These are phyloP conservation scores for Magnaporthiopsis poae DNA, from an alignment of 2,329 filamentous ascomycete genomes.

Conservation along the genomic window DNA sequence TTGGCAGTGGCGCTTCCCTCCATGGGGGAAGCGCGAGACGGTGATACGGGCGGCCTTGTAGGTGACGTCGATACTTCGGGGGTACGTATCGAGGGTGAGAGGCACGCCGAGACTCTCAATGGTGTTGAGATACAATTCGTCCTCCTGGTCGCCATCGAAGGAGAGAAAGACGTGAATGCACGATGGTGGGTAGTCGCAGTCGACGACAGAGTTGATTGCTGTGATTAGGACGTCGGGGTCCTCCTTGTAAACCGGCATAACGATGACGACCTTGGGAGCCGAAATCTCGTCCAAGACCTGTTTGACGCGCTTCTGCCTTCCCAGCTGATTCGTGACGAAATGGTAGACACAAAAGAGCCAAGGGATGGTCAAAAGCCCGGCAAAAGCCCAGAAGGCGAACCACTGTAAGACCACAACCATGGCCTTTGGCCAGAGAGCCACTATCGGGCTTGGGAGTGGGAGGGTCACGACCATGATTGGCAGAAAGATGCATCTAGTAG, in stretches of 20 bases:
- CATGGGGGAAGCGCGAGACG: slow-evolving; percentile 82
- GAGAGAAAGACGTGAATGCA: slow-evolving; percentile 93
- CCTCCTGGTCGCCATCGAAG: slow-evolving; percentile 82
- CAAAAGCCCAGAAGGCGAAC: slow-evolving; percentile 93
- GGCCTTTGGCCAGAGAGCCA: slow-evolving; percentile 57
- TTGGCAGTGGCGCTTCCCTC: slow-evolving; percentile 87
- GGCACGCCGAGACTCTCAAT: slow-evolving; percentile 78
- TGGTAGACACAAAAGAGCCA: slow-evolving; percentile 92
- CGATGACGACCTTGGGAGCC: slow-evolving; percentile 86
- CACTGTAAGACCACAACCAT: slow-evolving; percentile 72
- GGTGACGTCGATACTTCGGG: slow-evolving; percentile 78
- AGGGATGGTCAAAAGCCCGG: slow-evolving; percentile 71
- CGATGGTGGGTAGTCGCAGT: slow-evolving; percentile 83
- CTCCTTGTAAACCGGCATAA: slow-evolving; percentile 96
- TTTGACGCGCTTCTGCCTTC: slow-evolving; percentile 72
- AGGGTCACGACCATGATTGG: slow-evolving; percentile 91
- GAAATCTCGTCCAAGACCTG: slow-evolving; percentile 72
- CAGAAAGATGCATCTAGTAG: slow-evolving; percentile 64
- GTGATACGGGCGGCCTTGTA: slow-evolving; percentile 79
- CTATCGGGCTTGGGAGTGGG: slow-evolving; percentile 65
- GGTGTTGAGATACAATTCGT: slow-evolving; percentile 80
- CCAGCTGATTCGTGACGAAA: slow-evolving; percentile 76
- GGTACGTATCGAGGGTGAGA: slow-evolving; percentile 65
- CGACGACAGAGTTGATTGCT: slow-evolving; percentile 82
- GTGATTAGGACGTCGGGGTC: slow-evolving; percentile 73